Evolutionary conservation across 2,329 filamentous ascomycete species (phyloP), one percentile per base, ranked within the genome.

Genomic region (Colletotrichum acutatum): DNA sequence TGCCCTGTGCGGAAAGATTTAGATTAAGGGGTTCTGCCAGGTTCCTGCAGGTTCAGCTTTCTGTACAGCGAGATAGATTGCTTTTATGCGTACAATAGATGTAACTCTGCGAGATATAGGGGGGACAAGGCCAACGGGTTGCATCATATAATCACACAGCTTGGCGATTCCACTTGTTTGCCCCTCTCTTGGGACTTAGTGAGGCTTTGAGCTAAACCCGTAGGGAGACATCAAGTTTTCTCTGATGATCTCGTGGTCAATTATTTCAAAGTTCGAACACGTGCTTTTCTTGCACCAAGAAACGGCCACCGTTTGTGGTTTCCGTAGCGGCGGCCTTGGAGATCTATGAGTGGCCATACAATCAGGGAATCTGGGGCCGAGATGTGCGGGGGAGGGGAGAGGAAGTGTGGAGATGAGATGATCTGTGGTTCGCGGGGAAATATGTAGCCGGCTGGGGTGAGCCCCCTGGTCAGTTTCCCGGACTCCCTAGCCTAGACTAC

Each of bases 351-450:
- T 73, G 71, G 71, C 19, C 24, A 19, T 14, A 7, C 30, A 49
- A 30, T 59, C 42, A n/a, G 34, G 49, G 61, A 57, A 57, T 66
- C 42, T 19, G 60, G 56, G 54, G 46, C 32, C 53, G 24, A 24
- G 56, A 11, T 49, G 19, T 22, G 54, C 11, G 66, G 66, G 46
- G 66, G 30, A 5, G 16, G 19, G 30, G 22, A 66, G 54, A 16
- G 22, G 16, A 56, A 59, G 19, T 34, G 60, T 59, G 60, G 60
- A 22, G 60, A 57, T 61, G 32, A 42, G 56, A 58, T 71, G 16
- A 42, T 37, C 61, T 49, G 60, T 73, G 71, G 71, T 73, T 73
- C 61, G 71, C 71, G 71, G 71, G 71, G 66, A 73, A 73, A 71
- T 37, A 71, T 52, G 22, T 69, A 46, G 34, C 71, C 66, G 71